phyloP scores from a whole-genome alignment of 1,284 basidiomycete genomes.

The Tilletiaria anomala region DNA sequence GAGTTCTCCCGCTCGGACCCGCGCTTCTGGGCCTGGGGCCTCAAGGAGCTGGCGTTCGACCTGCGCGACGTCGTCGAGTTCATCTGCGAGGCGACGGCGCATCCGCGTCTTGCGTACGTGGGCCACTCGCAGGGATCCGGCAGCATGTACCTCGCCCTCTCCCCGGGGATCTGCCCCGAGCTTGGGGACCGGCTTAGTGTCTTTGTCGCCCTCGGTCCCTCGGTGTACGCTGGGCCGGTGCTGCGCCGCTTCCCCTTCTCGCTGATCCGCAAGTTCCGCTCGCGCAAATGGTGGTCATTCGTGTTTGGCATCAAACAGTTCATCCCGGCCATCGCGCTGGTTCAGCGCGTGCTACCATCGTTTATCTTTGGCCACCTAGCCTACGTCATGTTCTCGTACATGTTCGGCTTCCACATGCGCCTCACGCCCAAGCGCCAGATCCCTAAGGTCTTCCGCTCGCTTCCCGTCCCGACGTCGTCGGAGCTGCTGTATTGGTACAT shows the following conservation, averaged over 20 bases:
- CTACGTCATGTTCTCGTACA: constrained; percentile 32
- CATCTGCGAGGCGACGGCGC: constrained; percentile 26
- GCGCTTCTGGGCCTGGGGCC: constrained; percentile 38
- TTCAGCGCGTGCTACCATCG: constrained; percentile 26
- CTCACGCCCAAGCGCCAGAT: constrained; percentile 35
- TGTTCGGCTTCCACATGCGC: constrained; percentile 37
- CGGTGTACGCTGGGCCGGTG: constrained; percentile 34
- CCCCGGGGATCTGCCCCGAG: constrained; percentile 29
- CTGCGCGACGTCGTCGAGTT: constrained; percentile 34
- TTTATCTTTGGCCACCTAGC: constrained; percentile 35
- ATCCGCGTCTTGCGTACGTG: constrained; percentile 25
- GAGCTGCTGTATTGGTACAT: constrained; percentile 40
- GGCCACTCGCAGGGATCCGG: constrained; percentile 37
- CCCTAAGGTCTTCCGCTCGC: constrained; percentile 35
- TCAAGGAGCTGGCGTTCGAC: constrained; percentile 37
- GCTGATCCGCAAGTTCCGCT: constrained; percentile 28
- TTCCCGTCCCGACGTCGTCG: constrained; percentile 28
- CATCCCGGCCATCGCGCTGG: constrained; percentile 29
- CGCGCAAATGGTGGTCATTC: constrained; percentile 33
- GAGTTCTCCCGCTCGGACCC: constrained; percentile 30
- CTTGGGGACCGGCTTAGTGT: constrained; percentile 31
- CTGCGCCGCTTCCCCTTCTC: constrained; percentile 34
- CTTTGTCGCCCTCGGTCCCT: constrained; percentile 34
- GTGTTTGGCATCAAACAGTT: constrained; percentile 34
- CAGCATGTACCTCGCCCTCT: constrained; percentile 37